These are phyloP conservation scores for Rhodotorula paludigena DNA, from an alignment of 768 basidiomycete species.

Conservation along the genomic window DNA sequence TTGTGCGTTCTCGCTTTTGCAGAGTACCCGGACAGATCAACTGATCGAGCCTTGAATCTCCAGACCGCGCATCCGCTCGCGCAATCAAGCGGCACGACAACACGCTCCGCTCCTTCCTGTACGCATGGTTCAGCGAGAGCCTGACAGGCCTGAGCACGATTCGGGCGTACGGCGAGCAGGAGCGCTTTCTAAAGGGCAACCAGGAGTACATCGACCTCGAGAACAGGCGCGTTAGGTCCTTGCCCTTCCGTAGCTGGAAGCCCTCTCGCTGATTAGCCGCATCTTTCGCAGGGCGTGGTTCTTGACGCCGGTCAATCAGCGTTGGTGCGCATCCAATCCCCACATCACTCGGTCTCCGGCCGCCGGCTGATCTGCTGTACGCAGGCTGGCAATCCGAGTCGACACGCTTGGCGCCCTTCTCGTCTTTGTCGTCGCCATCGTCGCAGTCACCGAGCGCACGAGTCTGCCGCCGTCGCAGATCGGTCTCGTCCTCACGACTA, in stretches of 20 bases:
- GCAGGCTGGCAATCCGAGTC: conserved; percentile 42
- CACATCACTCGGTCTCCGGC: too few species aligned
- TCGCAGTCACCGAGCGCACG: conserved; percentile 24
- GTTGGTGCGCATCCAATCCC: conserved; percentile 42
- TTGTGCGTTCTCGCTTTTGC: background rate
- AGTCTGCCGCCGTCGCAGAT: conserved; percentile 12
- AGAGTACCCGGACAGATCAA: too few species aligned
- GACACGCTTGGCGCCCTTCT: conserved; percentile 13
- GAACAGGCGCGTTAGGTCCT: conserved; percentile 73
- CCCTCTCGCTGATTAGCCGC: background rate
- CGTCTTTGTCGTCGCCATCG: conserved; percentile 28
- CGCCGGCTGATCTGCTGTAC: too few species aligned
- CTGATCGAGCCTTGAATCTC: too few species aligned
- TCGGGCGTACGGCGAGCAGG: conserved; percentile 73
- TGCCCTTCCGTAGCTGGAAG: conserved; percentile 41
- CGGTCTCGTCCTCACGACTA: conserved; percentile 18
- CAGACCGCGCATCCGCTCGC: conserved; percentile 68
- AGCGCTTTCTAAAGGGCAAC: conserved; percentile 69
- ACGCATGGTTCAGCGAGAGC: conserved; percentile 87
- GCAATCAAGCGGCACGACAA: conserved; percentile 81
- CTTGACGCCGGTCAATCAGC: conserved; percentile 76
- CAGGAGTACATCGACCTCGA: conserved; percentile 71
- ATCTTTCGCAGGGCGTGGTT: conserved; percentile 70
- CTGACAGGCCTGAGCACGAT: conserved; percentile 65
- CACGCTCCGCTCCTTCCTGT: conserved; percentile 72